Percentiles rank a stretch among this genome's conserved stretches.
phyloP scores from a whole-genome alignment of 2,329 filamentous ascomycete genomes.

The Orbilia oligospora region DNA sequence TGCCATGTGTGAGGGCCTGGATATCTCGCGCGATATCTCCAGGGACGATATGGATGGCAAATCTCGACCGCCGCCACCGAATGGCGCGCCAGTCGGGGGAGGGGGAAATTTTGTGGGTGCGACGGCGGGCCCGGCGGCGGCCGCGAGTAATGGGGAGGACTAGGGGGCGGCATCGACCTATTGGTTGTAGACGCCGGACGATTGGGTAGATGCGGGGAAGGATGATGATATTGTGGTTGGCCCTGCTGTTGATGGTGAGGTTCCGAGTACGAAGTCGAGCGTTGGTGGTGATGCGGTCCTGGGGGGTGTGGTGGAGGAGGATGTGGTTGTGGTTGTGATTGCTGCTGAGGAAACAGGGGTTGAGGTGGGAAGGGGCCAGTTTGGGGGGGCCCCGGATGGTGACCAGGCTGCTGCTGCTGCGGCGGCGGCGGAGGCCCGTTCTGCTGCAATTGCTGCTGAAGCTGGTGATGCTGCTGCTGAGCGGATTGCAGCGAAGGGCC shows the following conservation, averaged over 20 bases:
- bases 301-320: slow-evolving; percentile 38
- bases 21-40: slow-evolving; percentile 51
- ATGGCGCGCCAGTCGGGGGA: slow-evolving; percentile 27
- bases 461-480: slow-evolving; percentile 60
- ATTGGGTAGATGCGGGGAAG: slow-evolving; percentile 46
- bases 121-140: slow-evolving; percentile 33
- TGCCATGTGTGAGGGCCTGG: slow-evolving; percentile 52
- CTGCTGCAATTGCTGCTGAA: slow-evolving; percentile 60
- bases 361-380: slow-evolving; percentile 55
- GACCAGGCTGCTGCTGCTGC: too few species aligned
- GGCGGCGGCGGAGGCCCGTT: slow-evolving; percentile 11
- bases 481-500: slow-evolving; percentile 56
- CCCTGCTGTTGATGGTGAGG: slow-evolving; percentile 33
- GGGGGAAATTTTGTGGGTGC: slow-evolving; percentile 54
- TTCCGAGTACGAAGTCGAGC: slow-evolving; percentile 52
- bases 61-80: slow-evolving; percentile 53
- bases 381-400: slow-evolving; percentile 46
- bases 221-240: slow-evolving; percentile 44
- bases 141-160: slow-evolving; percentile 57
- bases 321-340: background rate
- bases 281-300: slow-evolving; percentile 55
- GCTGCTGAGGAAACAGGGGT: slow-evolving; percentile 56
- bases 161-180: slow-evolving; percentile 53
- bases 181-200: slow-evolving; percentile 43
- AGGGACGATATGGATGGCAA: slow-evolving; percentile 54